A percentile compares a stretch with the other conserved stretches of the same genome.
Conservation (phyloP, 441 rosid species). For the Populus hybrid region DNA sequence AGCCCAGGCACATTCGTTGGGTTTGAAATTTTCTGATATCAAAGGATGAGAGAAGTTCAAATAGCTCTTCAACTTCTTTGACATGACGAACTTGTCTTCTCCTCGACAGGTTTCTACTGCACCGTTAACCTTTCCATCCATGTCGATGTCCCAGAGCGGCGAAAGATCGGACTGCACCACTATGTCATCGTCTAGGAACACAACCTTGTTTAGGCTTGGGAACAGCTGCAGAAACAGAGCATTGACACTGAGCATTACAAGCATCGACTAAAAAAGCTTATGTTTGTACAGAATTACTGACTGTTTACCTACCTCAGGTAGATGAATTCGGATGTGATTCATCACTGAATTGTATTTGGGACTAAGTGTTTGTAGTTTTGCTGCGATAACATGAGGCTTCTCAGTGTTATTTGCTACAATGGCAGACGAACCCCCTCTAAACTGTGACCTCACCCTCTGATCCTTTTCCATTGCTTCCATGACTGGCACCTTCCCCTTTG, state of each 20-base stretch:
- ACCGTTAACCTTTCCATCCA: slow-evolving; percentile 90
- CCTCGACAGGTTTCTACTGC: slow-evolving; percentile 91
- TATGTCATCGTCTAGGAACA: slow-evolving; percentile 90
- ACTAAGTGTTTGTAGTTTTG: slow-evolving; percentile 91
- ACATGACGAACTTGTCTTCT: slow-evolving; percentile 76
- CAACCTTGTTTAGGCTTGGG: slow-evolving; percentile 83
- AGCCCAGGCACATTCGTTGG: slow-evolving; percentile 93
- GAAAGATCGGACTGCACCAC: slow-evolving; percentile 93
- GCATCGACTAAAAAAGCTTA: background rate
- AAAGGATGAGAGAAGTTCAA: slow-evolving; percentile 88
- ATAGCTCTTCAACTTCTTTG: slow-evolving; percentile 79
- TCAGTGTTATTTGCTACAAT: slow-evolving; percentile 67
- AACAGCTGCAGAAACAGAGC: slow-evolving; percentile 54
- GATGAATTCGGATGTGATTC: slow-evolving; percentile 93
- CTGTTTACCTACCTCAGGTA: slow-evolving; percentile 63
- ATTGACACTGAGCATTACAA: background rate
- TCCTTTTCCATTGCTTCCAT: slow-evolving; percentile 97
- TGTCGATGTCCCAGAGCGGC: slow-evolving; percentile 86
- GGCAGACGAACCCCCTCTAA: slow-evolving; percentile 91
- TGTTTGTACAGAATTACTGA: no score
- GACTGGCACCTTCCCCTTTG: slow-evolving; percentile 90
- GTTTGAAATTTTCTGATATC: slow-evolving; percentile 59
- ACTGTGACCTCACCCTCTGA: slow-evolving; percentile 73
- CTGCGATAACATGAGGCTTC: slow-evolving; percentile 77
- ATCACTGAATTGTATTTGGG: slow-evolving; percentile 90